Conservation (phyloP, 164 flowering plant genomes). For the Aristolochia fimbriata region DNA sequence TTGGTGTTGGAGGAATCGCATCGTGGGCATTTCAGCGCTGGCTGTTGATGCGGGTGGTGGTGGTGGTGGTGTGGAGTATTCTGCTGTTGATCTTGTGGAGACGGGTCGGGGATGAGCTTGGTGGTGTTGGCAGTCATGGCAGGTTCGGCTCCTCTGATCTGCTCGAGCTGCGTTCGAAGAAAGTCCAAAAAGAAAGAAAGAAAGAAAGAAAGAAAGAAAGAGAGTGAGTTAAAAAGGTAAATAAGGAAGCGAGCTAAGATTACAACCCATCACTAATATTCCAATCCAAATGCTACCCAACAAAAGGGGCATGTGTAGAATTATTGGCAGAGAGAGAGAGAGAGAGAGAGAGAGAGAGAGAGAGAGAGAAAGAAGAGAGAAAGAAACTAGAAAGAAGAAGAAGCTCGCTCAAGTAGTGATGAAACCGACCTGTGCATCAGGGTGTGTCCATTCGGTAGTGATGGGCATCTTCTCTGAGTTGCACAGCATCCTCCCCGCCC, state of each 20-base stretch:
- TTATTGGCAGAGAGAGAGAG: conserved; percentile 16
- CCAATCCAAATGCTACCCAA: conserved; percentile 23
- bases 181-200: conserved; percentile 3
- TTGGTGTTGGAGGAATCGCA: conserved; percentile 82
- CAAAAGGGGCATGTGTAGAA: conserved; percentile 18
- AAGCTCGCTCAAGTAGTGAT: too few species aligned
- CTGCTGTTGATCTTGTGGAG: conserved; percentile 6
- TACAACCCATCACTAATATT: conserved; percentile 9
- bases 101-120: conserved; percentile 14
- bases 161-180: neutral
- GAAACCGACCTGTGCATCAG: conserved; percentile 1
- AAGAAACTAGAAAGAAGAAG: too few species aligned
- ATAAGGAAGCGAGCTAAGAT: neutral
- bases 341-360: neutral
- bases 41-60: neutral
- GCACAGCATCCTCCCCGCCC: conserved; percentile 1
- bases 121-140: conserved; percentile 5
- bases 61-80: too few species aligned
- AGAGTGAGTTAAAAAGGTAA: neutral
- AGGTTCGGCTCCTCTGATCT: neutral
- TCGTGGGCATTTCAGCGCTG: conserved; percentile 54
- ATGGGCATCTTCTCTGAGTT: conserved; percentile 4
- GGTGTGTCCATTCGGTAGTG: neutral
- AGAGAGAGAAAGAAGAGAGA: conserved; percentile 7
- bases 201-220: conserved; percentile 3